Percentiles rank a stretch among this genome's conserved stretches.
These are phyloP conservation scores for Penstemon eatonii DNA, from an alignment of 257 asterid species.

Conservation along the genomic window DNA sequence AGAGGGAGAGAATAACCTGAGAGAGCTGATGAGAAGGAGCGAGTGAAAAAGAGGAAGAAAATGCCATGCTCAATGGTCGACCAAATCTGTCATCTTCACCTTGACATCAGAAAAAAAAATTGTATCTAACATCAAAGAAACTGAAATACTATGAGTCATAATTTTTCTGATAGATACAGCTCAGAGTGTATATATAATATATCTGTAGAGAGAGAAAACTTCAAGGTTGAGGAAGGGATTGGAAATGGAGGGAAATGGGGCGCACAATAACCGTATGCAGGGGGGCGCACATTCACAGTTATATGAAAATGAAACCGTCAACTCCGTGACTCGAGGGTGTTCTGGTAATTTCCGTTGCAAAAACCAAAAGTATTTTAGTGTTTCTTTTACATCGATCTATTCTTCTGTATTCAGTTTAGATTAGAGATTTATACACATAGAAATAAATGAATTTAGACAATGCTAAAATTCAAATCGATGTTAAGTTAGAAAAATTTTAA, in stretches of 20 bases:
- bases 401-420: too few species aligned
- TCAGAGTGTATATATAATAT: conserved; percentile 1
- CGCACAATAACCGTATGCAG: conserved; percentile 19
- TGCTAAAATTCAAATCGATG: too few species aligned
- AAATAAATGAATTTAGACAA: too few species aligned
- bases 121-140: conserved; percentile 4
- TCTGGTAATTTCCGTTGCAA: too few species aligned
- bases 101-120: background rate
- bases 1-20: conserved; percentile 39
- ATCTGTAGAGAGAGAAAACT: conserved; percentile 17
- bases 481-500: too few species aligned
- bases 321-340: too few species aligned
- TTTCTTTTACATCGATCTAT: too few species aligned
- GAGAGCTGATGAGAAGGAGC: conserved; percentile 33
- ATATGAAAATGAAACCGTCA: background rate
- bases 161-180: background rate
- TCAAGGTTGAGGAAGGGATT: conserved; percentile 31
- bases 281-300: background rate
- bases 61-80: conserved; percentile 45
- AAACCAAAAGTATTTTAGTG: too few species aligned
- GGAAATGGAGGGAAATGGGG: conserved; percentile 30
- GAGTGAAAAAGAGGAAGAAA: conserved; percentile 37
- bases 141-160: background rate
- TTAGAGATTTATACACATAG: too few species aligned
- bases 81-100: conserved; percentile 28